Evolutionary conservation across 225 moss, liverwort and hornwort genomes (phyloP).

Genomic region (Sphagnum tenellum): DNA sequence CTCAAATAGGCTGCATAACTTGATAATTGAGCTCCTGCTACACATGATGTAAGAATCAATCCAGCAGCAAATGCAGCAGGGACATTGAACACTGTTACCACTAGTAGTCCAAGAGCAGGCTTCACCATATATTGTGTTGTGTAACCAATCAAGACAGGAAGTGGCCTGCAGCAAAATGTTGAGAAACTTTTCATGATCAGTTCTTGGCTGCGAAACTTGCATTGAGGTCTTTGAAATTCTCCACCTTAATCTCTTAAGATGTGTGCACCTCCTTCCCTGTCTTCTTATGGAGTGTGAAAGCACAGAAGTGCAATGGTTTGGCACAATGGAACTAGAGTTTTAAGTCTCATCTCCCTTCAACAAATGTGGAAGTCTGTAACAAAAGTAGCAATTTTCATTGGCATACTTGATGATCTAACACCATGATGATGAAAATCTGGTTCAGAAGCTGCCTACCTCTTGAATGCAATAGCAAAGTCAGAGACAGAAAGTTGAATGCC

Average conservation of each 20-base stretch:
- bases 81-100: conserved; percentile 66
- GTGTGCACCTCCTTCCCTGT: too few relatives aligned
- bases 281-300: too few relatives aligned
- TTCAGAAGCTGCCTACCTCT: conserved; percentile 29
- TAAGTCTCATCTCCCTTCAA: too few relatives aligned
- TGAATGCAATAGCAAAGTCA: conserved; percentile 74
- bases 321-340: too few relatives aligned
- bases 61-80: conserved; percentile 74
- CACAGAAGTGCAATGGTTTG: too few relatives aligned
- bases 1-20: conserved; percentile 92
- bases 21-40: conserved; percentile 94
- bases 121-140: conserved; percentile 72
- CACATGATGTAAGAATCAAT: conserved; percentile 87
- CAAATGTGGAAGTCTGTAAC: too few relatives aligned
- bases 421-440: background rate
- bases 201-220: too few relatives aligned
- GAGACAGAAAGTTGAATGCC: conserved; percentile 85
- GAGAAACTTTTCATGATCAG: too few relatives aligned
- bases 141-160: conserved; percentile 77
- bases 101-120: conserved; percentile 66
- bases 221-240: too few relatives aligned
- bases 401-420: too few relatives aligned
- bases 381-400: too few relatives aligned
- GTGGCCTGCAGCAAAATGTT: conserved; percentile 39
- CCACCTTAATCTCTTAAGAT: too few relatives aligned